These are phyloP conservation scores for Curvularia verruculosa DNA, from an alignment of 2,329 filamentous ascomycete species.

Conservation along the genomic window DNA sequence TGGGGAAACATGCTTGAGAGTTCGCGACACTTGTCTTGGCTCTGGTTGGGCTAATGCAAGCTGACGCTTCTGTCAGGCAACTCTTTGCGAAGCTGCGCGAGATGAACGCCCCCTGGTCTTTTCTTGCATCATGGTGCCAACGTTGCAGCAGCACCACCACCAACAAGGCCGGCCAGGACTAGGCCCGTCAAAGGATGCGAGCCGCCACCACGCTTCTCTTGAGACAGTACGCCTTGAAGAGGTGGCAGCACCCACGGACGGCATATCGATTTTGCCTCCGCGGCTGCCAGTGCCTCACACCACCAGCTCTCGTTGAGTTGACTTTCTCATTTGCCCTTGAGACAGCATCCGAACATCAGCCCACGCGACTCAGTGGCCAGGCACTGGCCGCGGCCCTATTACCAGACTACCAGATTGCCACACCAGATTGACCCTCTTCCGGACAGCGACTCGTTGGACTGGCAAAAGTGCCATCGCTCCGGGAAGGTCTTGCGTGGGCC, in stretches of 20 bases:
- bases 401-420: slow-evolving; percentile 1
- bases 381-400: slow-evolving; percentile 4
- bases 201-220: slow-evolving; percentile 1
- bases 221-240: slow-evolving; percentile 6
- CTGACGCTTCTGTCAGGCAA: slow-evolving; percentile 18
- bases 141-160: not conserved
- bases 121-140: slow-evolving; percentile 8
- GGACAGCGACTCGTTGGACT: slow-evolving; percentile 3
- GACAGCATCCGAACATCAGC: not conserved
- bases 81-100: slow-evolving; percentile 2
- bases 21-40: slow-evolving; percentile 29
- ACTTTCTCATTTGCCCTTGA: slow-evolving; percentile 1
- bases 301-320: slow-evolving; percentile 1
- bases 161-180: not conserved
- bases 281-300: slow-evolving; percentile 4
- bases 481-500: slow-evolving; percentile 10
- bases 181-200: not conserved
- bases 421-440: not conserved
- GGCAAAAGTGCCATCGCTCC: not conserved
- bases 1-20: slow-evolving; percentile 33
- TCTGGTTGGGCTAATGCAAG: slow-evolving; percentile 14
- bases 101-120: not conserved
- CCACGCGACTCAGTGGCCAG: not conserved
- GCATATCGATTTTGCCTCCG: slow-evolving; percentile 4
- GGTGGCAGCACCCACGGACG: slow-evolving; percentile 7